Evolutionary conservation across 2,329 filamentous ascomycete species (phyloP), one percentile per base, ranked within the genome.

Genomic region (Pseudocercospora eumusae): DNA sequence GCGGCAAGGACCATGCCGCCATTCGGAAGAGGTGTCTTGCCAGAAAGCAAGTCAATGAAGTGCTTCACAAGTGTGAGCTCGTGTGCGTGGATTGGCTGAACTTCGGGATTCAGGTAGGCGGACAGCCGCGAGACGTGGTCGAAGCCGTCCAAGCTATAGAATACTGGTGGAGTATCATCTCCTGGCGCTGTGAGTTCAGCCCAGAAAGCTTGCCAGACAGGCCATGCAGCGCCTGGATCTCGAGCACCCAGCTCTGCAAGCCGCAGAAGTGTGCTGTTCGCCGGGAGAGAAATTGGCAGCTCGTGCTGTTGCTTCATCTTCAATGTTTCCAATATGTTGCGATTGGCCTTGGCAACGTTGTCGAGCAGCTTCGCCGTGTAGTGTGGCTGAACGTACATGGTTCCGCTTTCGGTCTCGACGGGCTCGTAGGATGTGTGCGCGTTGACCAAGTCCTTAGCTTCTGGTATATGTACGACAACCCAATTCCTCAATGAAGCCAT

Each of bases 401-500:
- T 73, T 4, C 82, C 80, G 10, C 69, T 65, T 6, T 77, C 73
- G 20, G 83, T 83, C 23, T 84, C 82, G 60, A 93, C 80, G 1
- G 88, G 86, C 1, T 86, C 82, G 78, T 97, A 99, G 64, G 92
- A 88, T 44, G 91, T 96, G 71, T 89, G 84, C 55, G 87, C 92
- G 66, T 88, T 90, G 66, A 89, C 88, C 53, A 97, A 81, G 60
- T 96, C 93, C 73, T 93, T 88, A 59, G 86, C 93, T 91, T 99
- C 92, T 40, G 95, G 93, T 56, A 98, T 83, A 72, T 91, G 89
- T 62, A 99, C 83, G 52, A 98, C 92, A 49, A 96, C 83, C 92
- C 93, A 98, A 27, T 89, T 84, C 75, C 92, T 91, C 71, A 93
- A 75, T 68, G 93, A 87, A 1, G 86, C 93, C 77, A 93, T 88